These are phyloP conservation scores for Clitoria ternatea DNA, from an alignment of 306 rosid species.

Conservation along the genomic window DNA sequence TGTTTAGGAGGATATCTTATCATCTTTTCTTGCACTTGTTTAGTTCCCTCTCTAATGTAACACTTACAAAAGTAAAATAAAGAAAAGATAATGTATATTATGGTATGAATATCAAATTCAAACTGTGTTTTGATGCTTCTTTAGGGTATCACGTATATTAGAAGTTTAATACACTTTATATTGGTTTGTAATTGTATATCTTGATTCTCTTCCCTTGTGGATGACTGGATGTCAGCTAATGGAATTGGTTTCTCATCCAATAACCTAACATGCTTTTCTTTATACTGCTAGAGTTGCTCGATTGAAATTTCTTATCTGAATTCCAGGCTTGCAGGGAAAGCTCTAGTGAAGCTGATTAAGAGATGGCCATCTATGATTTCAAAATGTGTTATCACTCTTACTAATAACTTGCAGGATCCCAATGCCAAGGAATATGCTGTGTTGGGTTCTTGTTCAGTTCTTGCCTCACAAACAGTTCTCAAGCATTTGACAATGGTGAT, in stretches of 20 bases:
- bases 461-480: slow-evolving; percentile 82
- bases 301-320: slow-evolving; percentile 24
- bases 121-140: slow-evolving; percentile 11
- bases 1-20: slow-evolving; percentile 1
- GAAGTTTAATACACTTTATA: background rate
- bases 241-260: slow-evolving; percentile 17
- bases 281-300: slow-evolving; percentile 13
- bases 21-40: background rate
- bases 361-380: slow-evolving; percentile 96
- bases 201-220: slow-evolving; percentile 2
- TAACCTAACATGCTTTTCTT: slow-evolving; percentile 1
- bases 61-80: background rate
- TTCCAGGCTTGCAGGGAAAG: slow-evolving; percentile 91
- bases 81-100: background rate
- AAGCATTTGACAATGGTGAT: slow-evolving; percentile 89
- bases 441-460: slow-evolving; percentile 93
- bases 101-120: slow-evolving; percentile 7
- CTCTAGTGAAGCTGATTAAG: slow-evolving; percentile 84
- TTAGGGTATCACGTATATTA: slow-evolving; percentile 1
- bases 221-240: slow-evolving; percentile 1
- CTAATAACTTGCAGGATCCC: slow-evolving; percentile 59
- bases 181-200: slow-evolving; percentile 14
- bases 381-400: slow-evolving; percentile 75
- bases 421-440: slow-evolving; percentile 77
- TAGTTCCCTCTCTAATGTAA: background rate